Base-by-base conservation (phyloP, 2,329 filamentous ascomycete species). In the Fusarium humuli region DNA sequence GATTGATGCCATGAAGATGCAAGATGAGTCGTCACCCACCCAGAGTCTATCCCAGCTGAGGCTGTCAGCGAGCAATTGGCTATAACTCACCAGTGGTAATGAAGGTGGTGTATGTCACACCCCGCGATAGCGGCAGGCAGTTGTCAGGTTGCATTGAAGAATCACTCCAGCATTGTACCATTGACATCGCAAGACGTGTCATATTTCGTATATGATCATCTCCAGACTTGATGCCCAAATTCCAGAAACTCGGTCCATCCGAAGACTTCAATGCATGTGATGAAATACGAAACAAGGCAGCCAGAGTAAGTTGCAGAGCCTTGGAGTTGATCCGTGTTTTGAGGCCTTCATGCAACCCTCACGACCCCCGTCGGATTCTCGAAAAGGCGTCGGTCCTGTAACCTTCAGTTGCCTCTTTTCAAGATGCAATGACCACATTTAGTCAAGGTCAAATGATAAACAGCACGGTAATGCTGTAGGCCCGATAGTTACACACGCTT, bases 1-100 rank as follows among this genome's bases (percentile, higher is more conserved):
- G 18, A 9, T 40, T 6, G 4, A 41, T 67, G 47, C 27, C 52
- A 54, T n/a, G n/a, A 18, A 12, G 23, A 14, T 64, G 65, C 65
- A 42, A 1, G 65, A 27, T 67, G 64, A 18, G 57, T n/a, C 67
- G 64, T 53, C 62, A 67, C 20, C 13, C 52, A 49, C 47, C 13
- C 56, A 41, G 11, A 10, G 3, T n/a, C 9, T 32, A 7, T 22
- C 23, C 16, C 6, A 40, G 48, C 6, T 18, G 20, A 61, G 64
- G 64, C 64, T 67, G 23, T 6, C 57, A 29, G 6, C 4, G 7
- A n/a, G 32, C 3, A 40, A 67, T 67, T 67, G 62, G 65, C 2
- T 34, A 8, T 18, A 37, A 47, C 41, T 30, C 22, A 11, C 45
- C 45, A 46, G 18, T 13, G 6, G 18, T 9, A 44, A 9, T 22